These are phyloP conservation scores for Theobroma cacao DNA, from an alignment of 345 rosid species.

Conservation along the genomic window DNA sequence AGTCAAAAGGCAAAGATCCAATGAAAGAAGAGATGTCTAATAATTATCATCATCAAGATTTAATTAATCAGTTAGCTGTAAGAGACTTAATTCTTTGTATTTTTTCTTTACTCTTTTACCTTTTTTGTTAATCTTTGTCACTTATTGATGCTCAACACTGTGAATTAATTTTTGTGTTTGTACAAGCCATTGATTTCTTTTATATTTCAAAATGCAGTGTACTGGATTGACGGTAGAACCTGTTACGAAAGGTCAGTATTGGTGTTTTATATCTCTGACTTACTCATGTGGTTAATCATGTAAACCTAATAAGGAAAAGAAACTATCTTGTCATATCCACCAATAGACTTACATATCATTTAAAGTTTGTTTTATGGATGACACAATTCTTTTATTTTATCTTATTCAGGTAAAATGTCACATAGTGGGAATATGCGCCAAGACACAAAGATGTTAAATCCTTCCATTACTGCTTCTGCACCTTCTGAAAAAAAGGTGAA, in stretches of 20 bases:
- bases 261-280: not conserved
- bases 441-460: not conserved
- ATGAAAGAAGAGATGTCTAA: slow-evolving; percentile 30
- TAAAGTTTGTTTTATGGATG: not conserved
- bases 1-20: slow-evolving; percentile 24
- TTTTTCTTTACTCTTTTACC: not conserved
- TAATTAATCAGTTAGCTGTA: slow-evolving; percentile 38
- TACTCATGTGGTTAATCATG: not conserved
- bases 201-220: slow-evolving; percentile 41
- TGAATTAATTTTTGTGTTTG: not conserved
- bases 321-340: not conserved
- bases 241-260: slow-evolving; percentile 44
- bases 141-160: not conserved
- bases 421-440: slow-evolving; percentile 6
- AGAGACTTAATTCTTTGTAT: slow-evolving; percentile 17
- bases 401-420: slow-evolving; percentile 21
- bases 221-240: slow-evolving; percentile 33
- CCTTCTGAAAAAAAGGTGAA: slow-evolving; percentile 27
- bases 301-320: not conserved
- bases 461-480: slow-evolving; percentile 13
- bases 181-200: slow-evolving; percentile 9
- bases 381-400: not conserved
- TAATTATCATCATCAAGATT: slow-evolving; percentile 26
- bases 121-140: slow-evolving; percentile 6
- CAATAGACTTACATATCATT: not conserved